phyloP scores from a whole-genome alignment of 495 filamentous ascomycete species.

The Hypoxylon cercidicola region DNA sequence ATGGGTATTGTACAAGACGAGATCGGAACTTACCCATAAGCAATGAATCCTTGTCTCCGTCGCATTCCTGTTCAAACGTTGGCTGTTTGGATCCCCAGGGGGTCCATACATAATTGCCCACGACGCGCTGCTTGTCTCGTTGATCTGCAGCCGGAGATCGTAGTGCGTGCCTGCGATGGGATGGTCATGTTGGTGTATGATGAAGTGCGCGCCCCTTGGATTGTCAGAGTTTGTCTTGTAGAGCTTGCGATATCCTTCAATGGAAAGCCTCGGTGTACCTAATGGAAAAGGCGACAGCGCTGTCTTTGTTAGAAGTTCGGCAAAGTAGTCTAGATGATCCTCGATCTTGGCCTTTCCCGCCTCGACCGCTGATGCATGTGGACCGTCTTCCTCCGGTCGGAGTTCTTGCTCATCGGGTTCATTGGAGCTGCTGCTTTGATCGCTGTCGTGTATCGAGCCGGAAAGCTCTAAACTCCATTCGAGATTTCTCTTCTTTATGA shows the following conservation, averaged over 20 bases:
- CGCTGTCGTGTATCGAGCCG: conserved; percentile 17
- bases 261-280: conserved; percentile 50
- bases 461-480: conserved; percentile 45
- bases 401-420: conserved; percentile 10
- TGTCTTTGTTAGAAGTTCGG: conserved; percentile 50
- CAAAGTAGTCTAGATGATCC: conserved; percentile 66
- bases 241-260: conserved; percentile 60
- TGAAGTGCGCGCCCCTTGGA: conserved; percentile 65
- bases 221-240: conserved; percentile 61
- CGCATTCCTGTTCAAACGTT: conserved; percentile 67
- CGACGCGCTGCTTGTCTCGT: conserved; percentile 67
- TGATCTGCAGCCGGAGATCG: conserved; percentile 74
- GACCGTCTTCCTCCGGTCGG: conserved; percentile 3
- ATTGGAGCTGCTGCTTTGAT: conserved; percentile 19
- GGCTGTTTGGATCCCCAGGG: conserved; percentile 70
- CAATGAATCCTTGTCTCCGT: conserved; percentile 75
- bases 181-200: conserved; percentile 77
- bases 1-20: background rate
- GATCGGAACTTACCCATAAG: conserved; percentile 65
- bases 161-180: conserved; percentile 72
- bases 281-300: conserved; percentile 40
- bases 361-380: conserved; percentile 62
- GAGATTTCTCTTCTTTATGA: conserved; percentile 51
- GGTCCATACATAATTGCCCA: conserved; percentile 76
- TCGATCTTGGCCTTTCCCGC: conserved; percentile 62